phyloP scores from a whole-genome alignment of 2,329 filamentous ascomycete genomes.

The Trichoderma hamatum region DNA sequence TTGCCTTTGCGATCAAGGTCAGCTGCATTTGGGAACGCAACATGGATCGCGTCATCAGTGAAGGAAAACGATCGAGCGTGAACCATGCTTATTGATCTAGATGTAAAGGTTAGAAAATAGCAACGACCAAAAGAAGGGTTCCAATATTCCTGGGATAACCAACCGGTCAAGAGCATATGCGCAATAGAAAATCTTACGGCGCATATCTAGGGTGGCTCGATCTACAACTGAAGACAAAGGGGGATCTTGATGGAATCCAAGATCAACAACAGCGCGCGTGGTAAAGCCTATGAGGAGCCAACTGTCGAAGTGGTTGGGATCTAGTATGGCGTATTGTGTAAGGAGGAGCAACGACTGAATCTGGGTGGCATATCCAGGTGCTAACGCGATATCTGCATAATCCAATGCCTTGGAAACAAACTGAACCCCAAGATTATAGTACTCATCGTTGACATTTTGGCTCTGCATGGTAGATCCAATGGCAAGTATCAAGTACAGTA shows the following conservation, averaged over 20 bases:
- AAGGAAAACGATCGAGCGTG: constrained; percentile 90
- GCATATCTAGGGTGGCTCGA: constrained; percentile 71
- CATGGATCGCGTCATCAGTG: constrained; percentile 83
- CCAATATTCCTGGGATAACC: constrained; percentile 30
- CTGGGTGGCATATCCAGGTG: constrained; percentile 80
- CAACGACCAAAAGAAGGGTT: not conserved
- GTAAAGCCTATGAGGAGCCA: constrained; percentile 95
- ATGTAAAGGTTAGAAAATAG: constrained; percentile 30
- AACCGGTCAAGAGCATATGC: constrained; percentile 88
- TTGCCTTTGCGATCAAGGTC: constrained; percentile 48
- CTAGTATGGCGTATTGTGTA: constrained; percentile 86
- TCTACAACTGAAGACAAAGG: constrained; percentile 69
- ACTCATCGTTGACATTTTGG: constrained; percentile 65
- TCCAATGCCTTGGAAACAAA: constrained; percentile 68
- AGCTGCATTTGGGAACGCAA: constrained; percentile 69
- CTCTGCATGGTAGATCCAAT: constrained; percentile 78
- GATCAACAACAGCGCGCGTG: constrained; percentile 81
- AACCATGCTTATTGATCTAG: constrained; percentile 82
- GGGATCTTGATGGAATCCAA: constrained; percentile 92
- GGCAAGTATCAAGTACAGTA: constrained; percentile 85
- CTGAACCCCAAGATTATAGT: constrained; percentile 59
- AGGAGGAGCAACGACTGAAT: constrained; percentile 86
- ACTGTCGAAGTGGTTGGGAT: constrained; percentile 88
- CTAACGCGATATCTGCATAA: constrained; percentile 79
- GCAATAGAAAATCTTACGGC: constrained; percentile 85